Evolutionary conservation across 2,329 filamentous ascomycete species (phyloP), one percentile per base, ranked within the genome.

Genomic region (Gyromitra esculenta): DNA sequence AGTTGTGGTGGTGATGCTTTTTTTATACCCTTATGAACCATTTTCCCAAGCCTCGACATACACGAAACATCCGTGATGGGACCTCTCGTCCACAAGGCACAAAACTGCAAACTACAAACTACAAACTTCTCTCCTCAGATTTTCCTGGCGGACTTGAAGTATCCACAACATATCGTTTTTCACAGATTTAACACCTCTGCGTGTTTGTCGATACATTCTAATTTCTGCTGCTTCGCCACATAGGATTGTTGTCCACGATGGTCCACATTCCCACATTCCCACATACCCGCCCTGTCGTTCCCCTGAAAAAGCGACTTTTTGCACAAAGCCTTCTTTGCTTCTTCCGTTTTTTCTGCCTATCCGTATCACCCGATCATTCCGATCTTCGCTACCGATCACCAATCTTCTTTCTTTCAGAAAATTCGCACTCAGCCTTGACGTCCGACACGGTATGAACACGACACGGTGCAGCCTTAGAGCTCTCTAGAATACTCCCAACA

Each of bases 311-410:
- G 63, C 56, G 60, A 74, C 71, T 59, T 68, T 45, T 60, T 37
- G 31, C 45, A n/a, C 63, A 48, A 45, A 41, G 57, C 15, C 56
- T 69, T 70, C 48, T 56, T 69, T 74, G 64, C 71, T 60, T 69
- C 35, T 74, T 62, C 25, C n/a, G 4, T 21, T 56, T 56, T 54
- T 69, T 74, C 65, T 67, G 45, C 57, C 65, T 68, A 25, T 31
- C n/a, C 60, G 60, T 63, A 66, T 67, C 54, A 73, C 69, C 54
- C 69, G 50, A 73, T 73, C 68, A 62, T 48, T n/a, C 54, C 64
- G 56, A 74, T 60, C 37, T 63, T 59, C 59, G 50, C 50, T 67
- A 48, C 66, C 39, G 50, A 70, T 64, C 64, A 48, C 43, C n/a
- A 41, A 45, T 39, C 43, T 9, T 39, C n/a, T 52, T 54, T 63